phyloP scores from a whole-genome alignment of 768 basidiomycete genomes.

The Clathrus columnatus region DNA sequence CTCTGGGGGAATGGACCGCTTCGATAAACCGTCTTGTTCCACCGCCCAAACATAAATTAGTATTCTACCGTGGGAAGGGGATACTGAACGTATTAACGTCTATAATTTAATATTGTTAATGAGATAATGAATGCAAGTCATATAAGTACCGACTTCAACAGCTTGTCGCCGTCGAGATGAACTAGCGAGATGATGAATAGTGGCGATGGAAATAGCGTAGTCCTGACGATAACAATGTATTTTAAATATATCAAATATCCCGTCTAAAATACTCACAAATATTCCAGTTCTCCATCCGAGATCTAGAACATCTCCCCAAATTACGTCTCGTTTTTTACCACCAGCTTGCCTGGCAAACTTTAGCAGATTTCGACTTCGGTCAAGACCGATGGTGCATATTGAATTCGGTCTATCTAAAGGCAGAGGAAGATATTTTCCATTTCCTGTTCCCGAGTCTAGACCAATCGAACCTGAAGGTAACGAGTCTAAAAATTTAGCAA shows the following conservation, averaged over 20 bases:
- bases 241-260: background rate
- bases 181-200: slow-evolving; percentile 92
- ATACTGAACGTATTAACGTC: slow-evolving; percentile 58
- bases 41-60: slow-evolving; percentile 96
- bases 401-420: slow-evolving; percentile 51
- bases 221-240: slow-evolving; percentile 43
- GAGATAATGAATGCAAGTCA: background rate
- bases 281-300: slow-evolving; percentile 64
- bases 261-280: slow-evolving; percentile 53
- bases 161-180: slow-evolving; percentile 59
- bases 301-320: slow-evolving; percentile 71
- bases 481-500: slow-evolving; percentile 61
- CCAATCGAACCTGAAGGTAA: slow-evolving; percentile 76
- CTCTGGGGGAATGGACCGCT: slow-evolving; percentile 49
- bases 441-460: slow-evolving; percentile 92
- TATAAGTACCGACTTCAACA: slow-evolving; percentile 47
- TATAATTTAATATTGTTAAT: slow-evolving; percentile 20
- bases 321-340: slow-evolving; percentile 53
- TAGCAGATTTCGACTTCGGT: slow-evolving; percentile 75
- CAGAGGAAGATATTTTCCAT: slow-evolving; percentile 91
- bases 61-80: slow-evolving; percentile 61
- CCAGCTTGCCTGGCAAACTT: slow-evolving; percentile 63
- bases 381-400: slow-evolving; percentile 73
- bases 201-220: slow-evolving; percentile 95
- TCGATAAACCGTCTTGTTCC: slow-evolving; percentile 83